phyloP scores from a whole-genome alignment of 2,329 filamentous ascomycete genomes.

The Nectriaceae sp. region DNA sequence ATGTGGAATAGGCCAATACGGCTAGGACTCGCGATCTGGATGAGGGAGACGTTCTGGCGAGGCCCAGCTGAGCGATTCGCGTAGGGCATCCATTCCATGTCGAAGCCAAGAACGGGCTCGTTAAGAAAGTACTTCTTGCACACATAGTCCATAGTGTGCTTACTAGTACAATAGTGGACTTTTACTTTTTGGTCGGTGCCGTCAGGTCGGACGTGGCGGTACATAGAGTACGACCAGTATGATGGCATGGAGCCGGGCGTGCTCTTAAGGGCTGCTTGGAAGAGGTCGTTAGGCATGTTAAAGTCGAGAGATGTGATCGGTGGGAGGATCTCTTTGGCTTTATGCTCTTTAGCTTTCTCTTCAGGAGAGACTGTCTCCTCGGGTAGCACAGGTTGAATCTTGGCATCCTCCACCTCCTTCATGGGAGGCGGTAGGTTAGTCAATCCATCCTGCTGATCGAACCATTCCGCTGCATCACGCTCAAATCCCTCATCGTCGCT shows the following conservation, averaged over 20 bases:
- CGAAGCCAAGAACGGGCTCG: conserved; percentile 79
- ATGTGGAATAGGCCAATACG: conserved; percentile 83
- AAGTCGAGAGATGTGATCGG: conserved; percentile 32
- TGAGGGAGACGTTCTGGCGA: conserved; percentile 74
- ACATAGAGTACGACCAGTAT: conserved; percentile 71
- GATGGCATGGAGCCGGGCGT: conserved; percentile 47
- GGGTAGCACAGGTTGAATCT: neutral
- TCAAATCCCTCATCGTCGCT: conserved; percentile 27
- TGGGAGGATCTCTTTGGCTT: conserved; percentile 11
- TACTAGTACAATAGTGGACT: conserved; percentile 77
- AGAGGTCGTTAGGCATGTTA: conserved; percentile 32
- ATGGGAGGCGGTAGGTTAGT: conserved; percentile 1
- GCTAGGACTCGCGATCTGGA: conserved; percentile 78
- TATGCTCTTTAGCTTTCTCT: conserved; percentile 2
- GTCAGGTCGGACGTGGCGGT: conserved; percentile 52
- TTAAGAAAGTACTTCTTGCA: conserved; percentile 64
- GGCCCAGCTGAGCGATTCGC: conserved; percentile 49
- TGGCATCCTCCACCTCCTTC: conserved; percentile 4
- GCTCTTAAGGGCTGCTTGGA: conserved; percentile 48
- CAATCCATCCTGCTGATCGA: conserved; percentile 23
- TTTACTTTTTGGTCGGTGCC: conserved; percentile 55
- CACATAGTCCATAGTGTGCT: conserved; percentile 66
- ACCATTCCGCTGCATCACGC: conserved; percentile 25
- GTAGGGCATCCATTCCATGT: conserved; percentile 77
- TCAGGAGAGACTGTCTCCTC: conserved; percentile 6